Evolutionary conservation across 305 asterid species (phyloP).

Genomic region (Salvia sclarea): DNA sequence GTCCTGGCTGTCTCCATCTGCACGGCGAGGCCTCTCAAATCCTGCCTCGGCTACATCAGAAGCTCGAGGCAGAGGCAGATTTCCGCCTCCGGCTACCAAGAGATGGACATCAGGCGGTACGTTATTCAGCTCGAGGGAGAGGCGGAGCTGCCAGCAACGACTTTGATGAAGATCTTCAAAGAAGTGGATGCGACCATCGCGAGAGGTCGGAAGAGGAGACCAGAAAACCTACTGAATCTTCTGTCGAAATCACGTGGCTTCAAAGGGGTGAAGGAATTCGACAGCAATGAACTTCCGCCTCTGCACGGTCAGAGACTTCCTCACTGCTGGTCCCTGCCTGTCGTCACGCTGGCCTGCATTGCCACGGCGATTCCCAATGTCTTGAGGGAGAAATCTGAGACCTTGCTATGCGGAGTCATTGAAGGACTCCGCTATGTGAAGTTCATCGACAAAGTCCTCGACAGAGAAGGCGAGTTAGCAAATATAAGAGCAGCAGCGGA

Average conservation of each 20-base stretch:
- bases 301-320: conserved; percentile 34
- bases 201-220: conserved; percentile 35
- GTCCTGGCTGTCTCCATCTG: conserved; percentile 31
- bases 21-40: conserved; percentile 11
- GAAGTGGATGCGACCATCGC: conserved; percentile 34
- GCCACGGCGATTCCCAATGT: conserved; percentile 41
- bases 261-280: conserved; percentile 36
- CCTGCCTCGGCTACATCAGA: not conserved
- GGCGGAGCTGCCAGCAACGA: conserved; percentile 30
- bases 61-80: conserved; percentile 20
- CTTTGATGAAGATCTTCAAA: conserved; percentile 31
- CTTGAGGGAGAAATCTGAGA: not conserved
- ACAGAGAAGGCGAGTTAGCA: conserved; percentile 14
- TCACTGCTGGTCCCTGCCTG: conserved; percentile 46
- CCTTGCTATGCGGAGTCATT: conserved; percentile 23
- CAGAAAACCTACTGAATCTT: conserved; percentile 28
- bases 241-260: conserved; percentile 32
- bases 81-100: not conserved
- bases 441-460: conserved; percentile 33
- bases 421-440: conserved; percentile 40
- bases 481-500: conserved; percentile 40
- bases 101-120: conserved; percentile 27
- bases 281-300: conserved; percentile 27
- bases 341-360: conserved; percentile 44
- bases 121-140: conserved; percentile 50